Conservation (phyloP, 805 yeast genomes). For the Alloascoidea hylecoeti region DNA sequence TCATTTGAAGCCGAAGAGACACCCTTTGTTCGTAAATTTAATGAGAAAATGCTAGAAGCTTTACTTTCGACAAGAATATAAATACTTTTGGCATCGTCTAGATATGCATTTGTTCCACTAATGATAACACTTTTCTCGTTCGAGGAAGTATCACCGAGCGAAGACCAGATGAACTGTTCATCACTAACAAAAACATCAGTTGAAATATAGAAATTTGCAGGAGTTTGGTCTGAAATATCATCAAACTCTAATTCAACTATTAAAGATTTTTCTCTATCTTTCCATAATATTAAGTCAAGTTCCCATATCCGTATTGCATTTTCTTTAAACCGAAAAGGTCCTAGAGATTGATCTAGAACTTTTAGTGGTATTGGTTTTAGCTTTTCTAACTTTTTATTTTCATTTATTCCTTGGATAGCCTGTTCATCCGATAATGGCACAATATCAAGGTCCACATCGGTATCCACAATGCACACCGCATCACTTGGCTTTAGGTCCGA, state of each 20-base stretch:
- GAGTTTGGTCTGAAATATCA: not conserved
- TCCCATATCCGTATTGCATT: not conserved
- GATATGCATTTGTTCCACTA: not conserved
- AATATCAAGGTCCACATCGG: conserved; percentile 31
- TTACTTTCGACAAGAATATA: not conserved
- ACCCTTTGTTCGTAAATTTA: not conserved
- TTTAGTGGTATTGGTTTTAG: not conserved
- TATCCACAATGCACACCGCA: conserved; percentile 38
- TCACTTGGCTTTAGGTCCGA: conserved; percentile 23
- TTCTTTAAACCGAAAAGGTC: not conserved
- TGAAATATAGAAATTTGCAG: not conserved
- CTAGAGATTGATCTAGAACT: not conserved
- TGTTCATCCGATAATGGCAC: conserved; percentile 26
- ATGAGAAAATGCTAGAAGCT: not conserved
- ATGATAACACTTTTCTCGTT: not conserved
- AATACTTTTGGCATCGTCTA: not conserved
- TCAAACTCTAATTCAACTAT: not conserved
- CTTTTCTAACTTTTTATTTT: not conserved
- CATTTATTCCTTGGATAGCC: conserved; percentile 13
- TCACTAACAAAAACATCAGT: not conserved
- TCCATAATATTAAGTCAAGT: not conserved
- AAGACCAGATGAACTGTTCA: not conserved
- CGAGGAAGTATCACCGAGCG: not conserved
- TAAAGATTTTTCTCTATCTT: not conserved
- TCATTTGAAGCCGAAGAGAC: not conserved